phyloP scores from a whole-genome alignment of 2,329 filamentous ascomycete genomes.

The Aspergillus sp. region DNA sequence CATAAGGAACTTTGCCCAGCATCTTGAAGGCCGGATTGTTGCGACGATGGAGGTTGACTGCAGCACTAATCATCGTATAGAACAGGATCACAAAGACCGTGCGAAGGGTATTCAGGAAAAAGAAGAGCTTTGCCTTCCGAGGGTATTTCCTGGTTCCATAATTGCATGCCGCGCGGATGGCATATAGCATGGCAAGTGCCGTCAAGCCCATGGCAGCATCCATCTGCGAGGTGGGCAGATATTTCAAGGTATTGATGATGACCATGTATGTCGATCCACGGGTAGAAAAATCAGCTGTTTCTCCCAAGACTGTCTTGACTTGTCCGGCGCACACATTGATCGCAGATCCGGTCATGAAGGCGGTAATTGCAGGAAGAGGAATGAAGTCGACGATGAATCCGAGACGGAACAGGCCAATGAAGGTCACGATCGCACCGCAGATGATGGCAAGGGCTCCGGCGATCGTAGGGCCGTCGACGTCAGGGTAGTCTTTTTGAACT shows the following conservation, averaged over 20 bases:
- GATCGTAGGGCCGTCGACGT: constrained; percentile 63
- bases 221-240: constrained; percentile 66
- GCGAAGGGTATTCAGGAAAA: constrained; percentile 88
- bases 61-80: constrained; percentile 87
- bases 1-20: constrained; percentile 75
- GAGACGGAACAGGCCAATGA: constrained; percentile 74
- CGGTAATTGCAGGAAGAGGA: constrained; percentile 82
- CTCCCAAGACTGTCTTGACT: constrained; percentile 77
- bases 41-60: constrained; percentile 71
- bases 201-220: constrained; percentile 89
- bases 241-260: constrained; percentile 78
- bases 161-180: constrained; percentile 68
- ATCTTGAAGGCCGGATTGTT: constrained; percentile 71
- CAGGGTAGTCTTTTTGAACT: constrained; percentile 58
- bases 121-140: constrained; percentile 70
- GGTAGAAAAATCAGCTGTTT: constrained; percentile 66
- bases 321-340: constrained; percentile 86
- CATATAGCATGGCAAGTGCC: constrained; percentile 74
- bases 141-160: constrained; percentile 69
- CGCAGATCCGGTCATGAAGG: constrained; percentile 96
- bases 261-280: constrained; percentile 78
- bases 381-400: constrained; percentile 95
- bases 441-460: constrained; percentile 79
- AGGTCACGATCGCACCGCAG: constrained; percentile 72
- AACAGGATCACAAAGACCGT: constrained; percentile 89